Base-by-base conservation (phyloP, 2,329 filamentous ascomycete species). In the Colletotrichum musae region DNA sequence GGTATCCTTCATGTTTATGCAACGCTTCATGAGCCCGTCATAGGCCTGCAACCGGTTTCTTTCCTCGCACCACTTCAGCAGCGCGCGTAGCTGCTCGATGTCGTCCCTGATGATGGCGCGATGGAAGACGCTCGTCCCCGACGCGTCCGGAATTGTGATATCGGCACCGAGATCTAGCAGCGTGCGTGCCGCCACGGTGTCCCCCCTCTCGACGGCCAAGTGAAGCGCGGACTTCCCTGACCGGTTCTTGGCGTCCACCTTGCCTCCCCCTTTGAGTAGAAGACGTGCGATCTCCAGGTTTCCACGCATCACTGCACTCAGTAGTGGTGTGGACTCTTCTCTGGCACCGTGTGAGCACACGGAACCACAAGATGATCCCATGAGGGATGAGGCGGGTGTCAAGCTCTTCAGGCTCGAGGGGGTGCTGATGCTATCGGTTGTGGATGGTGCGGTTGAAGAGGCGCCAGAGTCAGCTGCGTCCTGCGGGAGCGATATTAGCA, bases 41-140 rank as follows among this genome's bases (percentile, higher is more conserved):
- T 24, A 39, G 2, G 39, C 18, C 28, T 21, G 50, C 10, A 21
- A n/a, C 5, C 43, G 12, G 18, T 24, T 54, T 15, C 26, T 63
- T 32, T 63, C 60, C 15, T 63, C 60, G 41, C 50, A 47, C 60
- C 60, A 63, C 2, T 63, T 63, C 50, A 54, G 26, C 26, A 63
- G 6, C n/a, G 39, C 45, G 26, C 60, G 60, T 5, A 63, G 26
- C 24, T 63, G 60, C 36, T 63, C 60, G 13, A 54, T 54, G 39
- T 63, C 60, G 26, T 63, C 60, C 5, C 60, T 39, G 16, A 54
- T 39, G 41, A 56, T 56, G 2, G 60, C 60, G 4, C 18, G 32
- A 15, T 63, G 60, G 4, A 63, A 56, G 1, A 63, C 50, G 5
- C n/a, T 63, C 3, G 41, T 63, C 32, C 60, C 60, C 13, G 18